Percentiles rank a stretch among this genome's conserved stretches.
Evolutionary conservation across 2,329 filamentous ascomycete genomes (phyloP).

Genomic region (Claviceps pazoutovae): DNA sequence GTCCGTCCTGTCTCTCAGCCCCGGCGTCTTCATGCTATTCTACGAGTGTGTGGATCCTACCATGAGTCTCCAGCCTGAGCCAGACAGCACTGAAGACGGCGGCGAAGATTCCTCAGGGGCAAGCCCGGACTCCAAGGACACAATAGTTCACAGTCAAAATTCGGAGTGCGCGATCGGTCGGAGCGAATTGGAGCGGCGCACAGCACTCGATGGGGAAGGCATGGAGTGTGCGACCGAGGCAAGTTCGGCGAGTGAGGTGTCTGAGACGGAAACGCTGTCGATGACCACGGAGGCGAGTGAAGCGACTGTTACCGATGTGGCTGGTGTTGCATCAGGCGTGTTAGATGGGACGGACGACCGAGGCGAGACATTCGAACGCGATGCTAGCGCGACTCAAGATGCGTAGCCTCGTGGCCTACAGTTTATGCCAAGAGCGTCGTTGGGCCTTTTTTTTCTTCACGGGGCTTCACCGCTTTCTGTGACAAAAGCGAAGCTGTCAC

Average conservation of each 20-base stretch:
- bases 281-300: conserved; percentile 2
- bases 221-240: background rate
- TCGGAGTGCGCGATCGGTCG: background rate
- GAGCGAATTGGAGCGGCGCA: background rate
- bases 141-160: background rate
- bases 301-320: background rate
- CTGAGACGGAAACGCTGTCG: background rate
- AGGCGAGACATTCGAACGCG: background rate
- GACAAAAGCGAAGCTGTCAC: background rate
- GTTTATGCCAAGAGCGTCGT: background rate
- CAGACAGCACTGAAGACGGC: conserved; percentile 11
- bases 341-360: conserved; percentile 3
- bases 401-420: background rate
- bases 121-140: background rate
- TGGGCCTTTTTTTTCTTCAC: background rate
- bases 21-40: conserved; percentile 90
- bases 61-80: conserved; percentile 27
- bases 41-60: conserved; percentile 61
- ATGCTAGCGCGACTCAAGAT: background rate
- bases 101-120: background rate
- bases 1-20: conserved; percentile 55
- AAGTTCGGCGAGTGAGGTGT: conserved; percentile 4
- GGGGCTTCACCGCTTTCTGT: too few relatives aligned
- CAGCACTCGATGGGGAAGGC: background rate
- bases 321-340: conserved; percentile 1